phyloP scores from a whole-genome alignment of 805 yeast species.

The Brettanomyces naardenensis region DNA sequence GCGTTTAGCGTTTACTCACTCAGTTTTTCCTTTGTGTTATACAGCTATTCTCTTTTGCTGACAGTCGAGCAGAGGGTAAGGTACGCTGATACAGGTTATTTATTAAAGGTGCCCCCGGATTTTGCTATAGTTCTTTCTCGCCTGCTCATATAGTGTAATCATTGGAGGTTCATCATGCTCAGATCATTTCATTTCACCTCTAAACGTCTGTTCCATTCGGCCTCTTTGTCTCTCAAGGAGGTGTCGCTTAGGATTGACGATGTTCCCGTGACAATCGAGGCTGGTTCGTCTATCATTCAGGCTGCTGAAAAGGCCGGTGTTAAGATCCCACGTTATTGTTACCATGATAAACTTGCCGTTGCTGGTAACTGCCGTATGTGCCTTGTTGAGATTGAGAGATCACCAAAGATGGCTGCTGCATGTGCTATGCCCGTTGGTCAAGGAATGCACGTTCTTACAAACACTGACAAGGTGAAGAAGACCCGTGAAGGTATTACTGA shows the following conservation, averaged over 20 bases:
- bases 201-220: slow-evolving; percentile 4
- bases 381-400: slow-evolving; percentile 80
- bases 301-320: slow-evolving; percentile 92
- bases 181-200: too few species aligned
- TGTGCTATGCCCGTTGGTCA: slow-evolving; percentile 89
- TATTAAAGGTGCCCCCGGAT: too few species aligned
- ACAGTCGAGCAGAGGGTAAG: too few species aligned
- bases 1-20: too few species aligned
- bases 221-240: slow-evolving; percentile 12
- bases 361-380: slow-evolving; percentile 96
- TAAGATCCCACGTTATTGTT: slow-evolving; percentile 81
- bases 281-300: slow-evolving; percentile 82
- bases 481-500: slow-evolving; percentile 90
- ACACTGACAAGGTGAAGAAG: slow-evolving; percentile 67
- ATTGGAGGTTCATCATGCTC: too few species aligned
- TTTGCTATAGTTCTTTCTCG: too few species aligned
- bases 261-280: slow-evolving; percentile 66
- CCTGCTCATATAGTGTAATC: too few species aligned
- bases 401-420: slow-evolving; percentile 84
- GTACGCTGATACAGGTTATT: too few species aligned
- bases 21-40: too few species aligned
- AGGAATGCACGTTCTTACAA: slow-evolving; percentile 82
- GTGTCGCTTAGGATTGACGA: slow-evolving; percentile 53
- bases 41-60: too few species aligned
- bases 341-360: slow-evolving; percentile 82